These are phyloP conservation scores for Cutaneotrichosporon mucoides DNA, from an alignment of 1,284 basidiomycete species.

Conservation along the genomic window DNA sequence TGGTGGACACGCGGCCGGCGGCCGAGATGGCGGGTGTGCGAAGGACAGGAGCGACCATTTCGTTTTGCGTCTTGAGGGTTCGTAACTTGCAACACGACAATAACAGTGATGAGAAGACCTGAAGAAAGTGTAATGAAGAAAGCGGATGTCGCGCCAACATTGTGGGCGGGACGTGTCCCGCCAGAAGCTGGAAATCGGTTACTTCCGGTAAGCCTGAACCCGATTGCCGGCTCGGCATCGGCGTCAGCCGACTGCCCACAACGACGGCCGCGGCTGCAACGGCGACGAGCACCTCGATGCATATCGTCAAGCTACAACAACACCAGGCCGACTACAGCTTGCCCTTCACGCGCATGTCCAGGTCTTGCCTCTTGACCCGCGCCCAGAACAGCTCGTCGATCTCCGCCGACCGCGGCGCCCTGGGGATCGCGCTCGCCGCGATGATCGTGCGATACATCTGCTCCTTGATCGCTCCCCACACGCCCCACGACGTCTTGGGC, in stretches of 20 bases:
- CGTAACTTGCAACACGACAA: not conserved
- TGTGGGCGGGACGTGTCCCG: no score
- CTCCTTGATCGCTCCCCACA: slow-evolving; percentile 4
- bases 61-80: no score
- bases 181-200: not conserved
- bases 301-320: no score
- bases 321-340: no score
- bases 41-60: not conserved
- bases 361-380: not conserved
- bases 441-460: not conserved
- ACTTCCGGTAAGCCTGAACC: no score
- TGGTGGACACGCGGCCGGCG: slow-evolving; percentile 11
- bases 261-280: no score
- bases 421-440: not conserved
- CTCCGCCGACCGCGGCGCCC: not conserved
- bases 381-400: not conserved
- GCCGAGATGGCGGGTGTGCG: slow-evolving; percentile 2
- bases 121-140: no score
- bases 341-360: not conserved
- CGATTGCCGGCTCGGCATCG: no score
- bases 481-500: slow-evolving; percentile 17
- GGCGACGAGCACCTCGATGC: no score
- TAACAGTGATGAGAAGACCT: not conserved
- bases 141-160: no score
- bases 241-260: no score